Conservation (phyloP, 108 stramenopile genomes). For the Asterionellopsis glacialis region DNA sequence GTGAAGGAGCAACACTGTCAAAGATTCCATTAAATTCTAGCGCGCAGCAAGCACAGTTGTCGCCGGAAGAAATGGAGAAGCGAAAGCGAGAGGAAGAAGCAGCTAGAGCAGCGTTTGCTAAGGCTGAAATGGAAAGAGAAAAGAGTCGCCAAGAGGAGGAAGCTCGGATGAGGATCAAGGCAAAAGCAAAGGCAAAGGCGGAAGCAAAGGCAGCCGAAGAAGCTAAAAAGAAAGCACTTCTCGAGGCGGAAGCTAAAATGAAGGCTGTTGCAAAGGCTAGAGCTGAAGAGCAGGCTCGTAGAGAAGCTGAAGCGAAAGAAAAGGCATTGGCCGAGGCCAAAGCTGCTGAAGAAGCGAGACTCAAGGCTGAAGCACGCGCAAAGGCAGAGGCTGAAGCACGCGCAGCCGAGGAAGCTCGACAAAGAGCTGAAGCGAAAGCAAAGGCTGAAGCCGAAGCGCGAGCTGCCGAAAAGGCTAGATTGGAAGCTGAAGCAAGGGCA, state of each 20-base stretch:
- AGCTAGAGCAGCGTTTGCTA: conserved; percentile 14
- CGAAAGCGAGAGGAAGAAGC: conserved; percentile 21
- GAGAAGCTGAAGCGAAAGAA: conserved; percentile 8
- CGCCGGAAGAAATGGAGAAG: conserved; percentile 16
- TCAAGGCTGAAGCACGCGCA: conserved; percentile 8
- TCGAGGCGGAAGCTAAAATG: conserved; percentile 11
- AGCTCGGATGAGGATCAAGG: conserved; percentile 1
- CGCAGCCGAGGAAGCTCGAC: neutral
- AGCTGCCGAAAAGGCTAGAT: conserved; percentile 1
- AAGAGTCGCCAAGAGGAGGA: conserved; percentile 22
- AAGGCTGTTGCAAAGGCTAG: conserved; percentile 6
- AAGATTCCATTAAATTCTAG: neutral
- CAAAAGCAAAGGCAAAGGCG: conserved; percentile 16
- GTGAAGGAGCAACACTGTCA: conserved; percentile 49
- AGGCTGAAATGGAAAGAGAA: conserved; percentile 16
- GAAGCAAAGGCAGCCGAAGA: conserved; percentile 20
- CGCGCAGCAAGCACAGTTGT: neutral
- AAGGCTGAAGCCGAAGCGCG: conserved; percentile 20
- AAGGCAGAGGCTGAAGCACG: conserved; percentile 15
- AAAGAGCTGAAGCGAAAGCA: conserved; percentile 6
- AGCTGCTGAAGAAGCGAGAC: conserved; percentile 6
- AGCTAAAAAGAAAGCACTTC: conserved; percentile 12
- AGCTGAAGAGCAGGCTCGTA: conserved; percentile 6
- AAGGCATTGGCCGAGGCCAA: conserved; percentile 5
- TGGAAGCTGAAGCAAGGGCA: conserved; percentile 13